Evolutionary conservation across 441 rosid species (phyloP).

Genomic region (Corymbia citriodora): DNA sequence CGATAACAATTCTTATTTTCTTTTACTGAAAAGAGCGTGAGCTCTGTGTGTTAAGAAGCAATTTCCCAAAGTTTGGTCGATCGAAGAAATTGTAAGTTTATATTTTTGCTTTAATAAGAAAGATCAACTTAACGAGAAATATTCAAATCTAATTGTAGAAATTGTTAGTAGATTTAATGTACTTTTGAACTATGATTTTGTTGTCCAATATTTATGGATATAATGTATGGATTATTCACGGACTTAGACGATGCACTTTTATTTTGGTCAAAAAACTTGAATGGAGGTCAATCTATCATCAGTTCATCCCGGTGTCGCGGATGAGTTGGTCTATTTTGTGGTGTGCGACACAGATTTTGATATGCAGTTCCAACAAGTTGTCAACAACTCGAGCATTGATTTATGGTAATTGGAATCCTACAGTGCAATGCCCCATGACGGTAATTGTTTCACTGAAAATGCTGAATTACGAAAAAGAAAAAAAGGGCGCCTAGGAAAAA

Average conservation of each 20-base stretch:
- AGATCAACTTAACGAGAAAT: background rate
- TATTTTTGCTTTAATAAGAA: background rate
- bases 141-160: no score
- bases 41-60: background rate
- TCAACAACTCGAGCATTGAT: background rate
- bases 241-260: background rate
- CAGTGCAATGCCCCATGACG: background rate
- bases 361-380: background rate
- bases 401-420: background rate
- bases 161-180: no score
- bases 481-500: no score
- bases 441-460: no score
- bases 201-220: background rate
- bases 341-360: rapidly evolving
- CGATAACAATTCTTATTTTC: no score
- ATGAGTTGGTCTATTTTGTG: background rate
- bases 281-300: background rate
- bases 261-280: no score
- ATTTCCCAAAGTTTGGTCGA: background rate
- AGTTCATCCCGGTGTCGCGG: no score
- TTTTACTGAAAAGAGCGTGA: background rate
- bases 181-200: background rate
- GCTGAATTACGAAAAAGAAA: no score
- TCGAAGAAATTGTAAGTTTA: background rate
- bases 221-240: background rate